Evolutionary conservation across 345 rosid genomes (phyloP), one percentile per base, ranked within the genome.

Genomic region (Melaleuca quinquenervia): DNA sequence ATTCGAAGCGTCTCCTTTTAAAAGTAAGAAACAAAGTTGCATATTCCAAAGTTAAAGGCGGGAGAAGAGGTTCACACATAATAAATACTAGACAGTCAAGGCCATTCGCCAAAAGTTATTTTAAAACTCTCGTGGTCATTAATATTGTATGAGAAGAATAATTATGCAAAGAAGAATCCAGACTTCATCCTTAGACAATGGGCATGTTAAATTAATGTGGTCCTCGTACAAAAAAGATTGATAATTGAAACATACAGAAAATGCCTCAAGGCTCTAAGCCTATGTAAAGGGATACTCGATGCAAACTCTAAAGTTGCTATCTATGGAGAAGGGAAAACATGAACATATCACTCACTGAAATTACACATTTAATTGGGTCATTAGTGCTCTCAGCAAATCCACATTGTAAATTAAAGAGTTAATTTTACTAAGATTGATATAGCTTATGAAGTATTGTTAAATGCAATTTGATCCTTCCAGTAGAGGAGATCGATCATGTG

Each of bases 171-270:
- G 41, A 41, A 41, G 41, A 41, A 41, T 41, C 41, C 41, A 41
- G 4, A 41, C 41, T 41, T 41, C 41, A 41, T 41, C 41, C 75
- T 62, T 0, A 32, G 75, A 62, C 11, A 16, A 16, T 15, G 21
- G 0, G 0, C 22, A 1, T 1, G 75, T 29, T 7, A 14, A 1
- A 62, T 29, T 16, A 8, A 15, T 0, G 11, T 29, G 1, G 8
- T 1, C 6, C 1, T 7, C 76, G 1, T 29, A 29, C 76, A 62
- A 62, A 62, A 62, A 7, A 29, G 76, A 62, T 29, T 15, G 11
- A 29, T 29, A 62, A 62, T 7, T 62, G 44, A 21, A 3, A 11
- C 0, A 29, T 15, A 62, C 0, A 29, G 22, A 62, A 62, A 29
- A 62, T 29, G 22, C 14, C 44, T 62, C 20, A 22, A 62, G 76